Evolutionary conservation across 2,329 filamentous ascomycete genomes (phyloP).

Genomic region (Colletotrichum echinochloae): DNA sequence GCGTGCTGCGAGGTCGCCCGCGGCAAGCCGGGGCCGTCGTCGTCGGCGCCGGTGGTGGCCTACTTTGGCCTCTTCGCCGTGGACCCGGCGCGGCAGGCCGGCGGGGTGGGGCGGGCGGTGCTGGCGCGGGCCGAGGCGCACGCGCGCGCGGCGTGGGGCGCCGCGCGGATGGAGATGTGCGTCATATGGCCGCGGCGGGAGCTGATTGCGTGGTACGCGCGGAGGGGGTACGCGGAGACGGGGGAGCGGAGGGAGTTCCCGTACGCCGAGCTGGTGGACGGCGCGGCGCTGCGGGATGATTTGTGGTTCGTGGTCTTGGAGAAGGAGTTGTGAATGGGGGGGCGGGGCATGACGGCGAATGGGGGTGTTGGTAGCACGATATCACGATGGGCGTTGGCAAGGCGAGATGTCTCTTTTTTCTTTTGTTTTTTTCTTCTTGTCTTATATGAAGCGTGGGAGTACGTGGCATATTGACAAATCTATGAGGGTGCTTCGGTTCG

Average conservation of each 20-base stretch:
- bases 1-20: slow-evolving; percentile 59
- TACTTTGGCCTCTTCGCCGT: slow-evolving; percentile 65
- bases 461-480: too few species aligned
- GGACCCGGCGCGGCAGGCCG: slow-evolving; percentile 55
- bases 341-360: neutral
- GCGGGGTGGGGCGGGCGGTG: slow-evolving; percentile 57
- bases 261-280: slow-evolving; percentile 52
- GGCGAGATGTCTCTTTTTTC: too few species aligned
- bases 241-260: slow-evolving; percentile 58
- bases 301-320: slow-evolving; percentile 56
- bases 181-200: slow-evolving; percentile 58
- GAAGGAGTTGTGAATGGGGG: slow-evolving; percentile 50
- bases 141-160: slow-evolving; percentile 50
- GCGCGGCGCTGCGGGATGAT: slow-evolving; percentile 55
- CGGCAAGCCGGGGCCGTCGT: neutral
- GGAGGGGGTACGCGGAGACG: slow-evolving; percentile 56
- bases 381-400: neutral
- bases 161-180: slow-evolving; percentile 54
- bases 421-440: too few species aligned
- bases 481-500: too few species aligned
- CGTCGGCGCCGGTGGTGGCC: neutral
- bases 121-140: slow-evolving; percentile 56
- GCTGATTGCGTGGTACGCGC: slow-evolving; percentile 59
- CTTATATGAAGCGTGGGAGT: too few species aligned
- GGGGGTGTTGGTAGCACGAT: too few species aligned